These are phyloP conservation scores for Kodamaea alishanica DNA, from an alignment of 1,139 yeast genomes.

Conservation along the genomic window DNA sequence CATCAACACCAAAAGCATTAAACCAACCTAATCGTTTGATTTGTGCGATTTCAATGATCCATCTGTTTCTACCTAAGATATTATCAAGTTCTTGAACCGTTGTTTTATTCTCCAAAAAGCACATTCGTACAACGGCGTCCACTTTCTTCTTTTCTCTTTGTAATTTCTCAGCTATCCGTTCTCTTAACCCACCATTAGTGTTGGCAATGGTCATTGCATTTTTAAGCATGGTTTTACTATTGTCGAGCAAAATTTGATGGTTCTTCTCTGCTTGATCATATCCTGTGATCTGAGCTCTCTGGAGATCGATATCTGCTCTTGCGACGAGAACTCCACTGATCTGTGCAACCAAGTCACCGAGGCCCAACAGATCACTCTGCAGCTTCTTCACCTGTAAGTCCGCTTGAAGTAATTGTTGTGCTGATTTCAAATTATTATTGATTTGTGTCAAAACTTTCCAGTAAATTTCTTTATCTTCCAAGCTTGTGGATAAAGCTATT, in stretches of 20 bases:
- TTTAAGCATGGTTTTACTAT: constrained; percentile 41
- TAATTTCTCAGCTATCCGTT: constrained; percentile 41
- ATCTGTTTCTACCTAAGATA: constrained; percentile 32
- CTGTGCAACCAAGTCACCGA: constrained; percentile 39
- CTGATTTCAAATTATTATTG: constrained; percentile 33
- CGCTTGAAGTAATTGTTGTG: constrained; percentile 32
- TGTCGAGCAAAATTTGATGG: constrained; percentile 29
- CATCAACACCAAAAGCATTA: constrained; percentile 20
- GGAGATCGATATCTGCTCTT: constrained; percentile 53
- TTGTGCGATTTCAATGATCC: constrained; percentile 30
- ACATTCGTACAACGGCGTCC: constrained; percentile 46
- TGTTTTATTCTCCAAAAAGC: constrained; percentile 42
- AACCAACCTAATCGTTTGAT: constrained; percentile 29
- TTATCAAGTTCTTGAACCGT: constrained; percentile 33
- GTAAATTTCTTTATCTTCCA: constrained; percentile 12
- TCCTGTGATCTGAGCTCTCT: constrained; percentile 34
- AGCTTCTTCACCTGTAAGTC: constrained; percentile 17
- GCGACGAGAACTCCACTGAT: constrained; percentile 44
- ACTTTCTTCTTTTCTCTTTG: constrained; percentile 39
- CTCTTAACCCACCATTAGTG: constrained; percentile 50
- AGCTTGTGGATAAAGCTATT: background rate
- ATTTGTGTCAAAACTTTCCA: constrained; percentile 44
- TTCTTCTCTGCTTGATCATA: constrained; percentile 29
- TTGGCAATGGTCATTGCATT: constrained; percentile 47
- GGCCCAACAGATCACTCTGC: constrained; percentile 21